A percentile compares a stretch with the other conserved stretches of the same genome.
Evolutionary conservation across 345 rosid genomes (phyloP).

Genomic region (Heritiera fomes): DNA sequence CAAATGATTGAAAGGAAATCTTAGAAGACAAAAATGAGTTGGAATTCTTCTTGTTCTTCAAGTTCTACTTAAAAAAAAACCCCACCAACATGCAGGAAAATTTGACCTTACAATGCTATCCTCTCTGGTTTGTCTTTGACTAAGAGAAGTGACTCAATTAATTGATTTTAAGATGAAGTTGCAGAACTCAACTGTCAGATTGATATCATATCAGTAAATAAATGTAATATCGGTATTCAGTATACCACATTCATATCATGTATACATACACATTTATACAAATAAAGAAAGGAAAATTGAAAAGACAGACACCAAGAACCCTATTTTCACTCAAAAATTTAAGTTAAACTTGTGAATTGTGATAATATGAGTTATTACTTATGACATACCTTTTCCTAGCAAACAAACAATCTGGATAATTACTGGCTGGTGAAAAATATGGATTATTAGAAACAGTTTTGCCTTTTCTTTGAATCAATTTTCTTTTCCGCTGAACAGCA

Average conservation of each 20-base stretch:
- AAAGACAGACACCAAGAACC: neutral
- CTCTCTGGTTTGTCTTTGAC: constrained; percentile 1
- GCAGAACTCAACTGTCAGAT: neutral
- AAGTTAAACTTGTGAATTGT: neutral
- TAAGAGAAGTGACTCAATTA: neutral
- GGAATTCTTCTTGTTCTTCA: neutral
- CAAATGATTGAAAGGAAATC: neutral
- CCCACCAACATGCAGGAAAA: neutral
- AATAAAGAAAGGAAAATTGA: neutral
- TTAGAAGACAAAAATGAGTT: neutral
- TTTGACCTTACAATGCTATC: neutral
- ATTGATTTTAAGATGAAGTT: neutral
- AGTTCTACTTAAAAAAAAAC: neutral
- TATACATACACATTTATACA: neutral
- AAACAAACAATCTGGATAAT: neutral
- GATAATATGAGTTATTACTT: neutral
- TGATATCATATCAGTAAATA: neutral
- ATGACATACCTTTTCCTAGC: neutral
- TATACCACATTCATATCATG: too few species aligned
- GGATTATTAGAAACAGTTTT: neutral
- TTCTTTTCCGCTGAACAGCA: neutral
- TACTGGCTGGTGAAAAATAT: neutral
- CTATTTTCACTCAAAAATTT: neutral
- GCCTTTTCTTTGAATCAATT: neutral
- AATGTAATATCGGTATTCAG: neutral